Evolutionary conservation across 2,329 filamentous ascomycete genomes (phyloP), one percentile per base, ranked within the genome.

Genomic region (Pestalotiopsis sp.): DNA sequence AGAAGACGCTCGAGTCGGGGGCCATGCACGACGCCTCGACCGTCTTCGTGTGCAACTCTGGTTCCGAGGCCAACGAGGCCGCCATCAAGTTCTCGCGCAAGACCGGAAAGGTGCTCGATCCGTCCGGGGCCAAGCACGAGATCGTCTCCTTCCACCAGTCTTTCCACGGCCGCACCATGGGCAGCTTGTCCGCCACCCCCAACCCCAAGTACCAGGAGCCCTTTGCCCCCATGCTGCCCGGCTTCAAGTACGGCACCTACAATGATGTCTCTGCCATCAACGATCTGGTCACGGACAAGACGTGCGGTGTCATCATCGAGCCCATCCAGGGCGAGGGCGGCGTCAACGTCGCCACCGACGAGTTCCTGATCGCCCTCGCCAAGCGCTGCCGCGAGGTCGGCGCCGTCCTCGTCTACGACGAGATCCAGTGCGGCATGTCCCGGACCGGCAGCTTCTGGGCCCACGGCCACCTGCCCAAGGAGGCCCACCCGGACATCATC

Each of bases 191-290:
- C n/a, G 96, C 96, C 12, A 99, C 96, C 4, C 96, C 95, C 62
- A 99, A 98, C 83, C 93, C 94, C 20, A 99, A 99, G 81, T 99
- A 99, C 82, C 96, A 99, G 83, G 89, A 91, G 74, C 96, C 96
- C 0, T 99, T 99, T 78, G 86, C 93, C 14, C 96, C 96, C 49
- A 98, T 99, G 95, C 84, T 99, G 1, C 95, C 96, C 0, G 96
- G 96, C 2, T 98, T 97, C 84, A 90, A 85, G 77, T 94, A 96
- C 77, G 95, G 94, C 66, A 91, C 84, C 7, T 97, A 91, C 84
- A 98, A 99, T 78, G 92, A 98, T 77, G 83, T 95, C 13, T 86
- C 84, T 2, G 90, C 85, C 17, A 88, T 99, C 66, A 83, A 91
- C 20, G 86, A 87, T 1, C 84, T 97, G 20, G 90, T 99, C 38